Evolutionary conservation across 148 eudicot species (phyloP).

Genomic region (Silene latifolia): DNA sequence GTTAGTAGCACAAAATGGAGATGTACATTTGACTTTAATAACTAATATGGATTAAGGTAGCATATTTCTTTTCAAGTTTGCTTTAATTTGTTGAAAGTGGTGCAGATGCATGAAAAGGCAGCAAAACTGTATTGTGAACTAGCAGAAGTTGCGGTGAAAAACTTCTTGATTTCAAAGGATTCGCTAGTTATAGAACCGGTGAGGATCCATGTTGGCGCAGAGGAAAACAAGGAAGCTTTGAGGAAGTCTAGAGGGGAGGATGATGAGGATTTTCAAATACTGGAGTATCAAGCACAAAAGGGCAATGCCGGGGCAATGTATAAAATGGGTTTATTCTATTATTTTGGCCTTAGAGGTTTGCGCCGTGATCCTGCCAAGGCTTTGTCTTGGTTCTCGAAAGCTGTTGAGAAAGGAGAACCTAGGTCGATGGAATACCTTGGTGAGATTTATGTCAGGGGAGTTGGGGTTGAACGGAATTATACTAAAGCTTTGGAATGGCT

Average conservation of each 20-base stretch:
- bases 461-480: conserved; percentile 82
- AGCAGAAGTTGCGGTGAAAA: conserved; percentile 82
- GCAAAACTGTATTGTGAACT: conserved; percentile 69
- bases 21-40: not conserved
- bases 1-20: not conserved
- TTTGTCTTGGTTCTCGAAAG: conserved; percentile 75
- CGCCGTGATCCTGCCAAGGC: conserved; percentile 84
- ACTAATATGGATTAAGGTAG: not conserved
- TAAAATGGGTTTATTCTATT: conserved; percentile 80
- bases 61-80: not conserved
- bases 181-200: conserved; percentile 79
- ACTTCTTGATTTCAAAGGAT: conserved; percentile 80
- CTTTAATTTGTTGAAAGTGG: not conserved
- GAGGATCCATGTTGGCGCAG: conserved; percentile 82
- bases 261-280: conserved; percentile 94
- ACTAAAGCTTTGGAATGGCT: conserved; percentile 86
- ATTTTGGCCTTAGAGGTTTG: conserved; percentile 86
- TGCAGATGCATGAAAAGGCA: conserved; percentile 71
- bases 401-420: conserved; percentile 89
- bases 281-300: conserved; percentile 96
- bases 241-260: conserved; percentile 95
- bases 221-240: conserved; percentile 87
- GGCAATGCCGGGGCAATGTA: conserved; percentile 91
- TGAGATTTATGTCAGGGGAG: conserved; percentile 86
- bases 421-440: conserved; percentile 95